Evolutionary conservation across 1,284 basidiomycete species (phyloP).

Genomic region (Singerocomus inundabilis): DNA sequence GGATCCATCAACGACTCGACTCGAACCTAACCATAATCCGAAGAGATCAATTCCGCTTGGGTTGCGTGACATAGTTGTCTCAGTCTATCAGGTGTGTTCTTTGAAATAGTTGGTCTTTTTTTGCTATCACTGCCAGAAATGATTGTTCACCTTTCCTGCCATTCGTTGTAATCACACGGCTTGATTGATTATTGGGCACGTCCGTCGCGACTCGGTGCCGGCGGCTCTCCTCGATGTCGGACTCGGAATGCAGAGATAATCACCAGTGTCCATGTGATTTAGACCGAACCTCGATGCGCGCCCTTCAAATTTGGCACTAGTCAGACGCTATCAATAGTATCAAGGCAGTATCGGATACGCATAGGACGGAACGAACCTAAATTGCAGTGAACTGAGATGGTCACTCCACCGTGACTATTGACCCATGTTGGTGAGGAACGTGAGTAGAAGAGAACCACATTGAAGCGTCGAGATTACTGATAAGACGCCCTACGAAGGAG

Average conservation of each 20-base stretch:
- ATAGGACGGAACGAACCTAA: not conserved
- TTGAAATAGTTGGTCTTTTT: not conserved
- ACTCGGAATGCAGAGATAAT: slow-evolving; percentile 32
- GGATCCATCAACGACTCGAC: no score
- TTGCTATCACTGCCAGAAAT: slow-evolving; percentile 28
- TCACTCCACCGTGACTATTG: not conserved
- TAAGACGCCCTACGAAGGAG: not conserved
- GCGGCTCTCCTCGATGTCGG: slow-evolving; percentile 41
- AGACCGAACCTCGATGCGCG: not conserved
- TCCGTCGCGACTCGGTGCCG: slow-evolving; percentile 53
- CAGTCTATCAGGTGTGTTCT: not conserved
- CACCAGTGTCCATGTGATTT: slow-evolving; percentile 9
- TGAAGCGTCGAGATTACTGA: not conserved
- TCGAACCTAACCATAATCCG: no score
- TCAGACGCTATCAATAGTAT: not conserved
- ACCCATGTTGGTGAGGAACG: not conserved
- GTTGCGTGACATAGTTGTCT: not conserved
- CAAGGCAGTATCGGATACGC: no score
- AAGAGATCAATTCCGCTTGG: no score
- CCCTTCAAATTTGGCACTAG: not conserved
- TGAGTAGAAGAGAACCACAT: not conserved
- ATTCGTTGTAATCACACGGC: slow-evolving; percentile 49
- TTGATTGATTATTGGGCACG: slow-evolving; percentile 39
- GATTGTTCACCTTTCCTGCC: slow-evolving; percentile 38
- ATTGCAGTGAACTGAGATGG: not conserved